A percentile compares a stretch with the other conserved stretches of the same genome.
These are phyloP conservation scores for Aaosphaeria pasadenensis DNA, from an alignment of 2,329 filamentous ascomycete species.

Conservation along the genomic window DNA sequence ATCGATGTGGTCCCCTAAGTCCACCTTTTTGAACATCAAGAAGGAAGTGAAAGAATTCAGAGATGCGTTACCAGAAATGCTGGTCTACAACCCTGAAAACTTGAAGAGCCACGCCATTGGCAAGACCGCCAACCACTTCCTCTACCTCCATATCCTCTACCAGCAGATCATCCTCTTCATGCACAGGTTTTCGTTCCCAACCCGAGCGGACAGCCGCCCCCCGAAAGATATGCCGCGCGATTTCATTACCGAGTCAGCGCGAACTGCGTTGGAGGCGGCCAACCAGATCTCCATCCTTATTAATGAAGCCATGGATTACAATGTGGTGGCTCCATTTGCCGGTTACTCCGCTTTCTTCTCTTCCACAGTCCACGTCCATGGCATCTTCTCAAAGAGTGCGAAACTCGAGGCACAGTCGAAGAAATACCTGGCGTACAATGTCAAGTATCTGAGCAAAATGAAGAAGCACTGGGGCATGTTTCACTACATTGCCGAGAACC, in stretches of 20 bases:
- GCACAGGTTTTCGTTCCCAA: conserved; percentile 78
- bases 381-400: conserved; percentile 82
- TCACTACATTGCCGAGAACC: conserved; percentile 90
- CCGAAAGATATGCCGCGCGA: conserved; percentile 70
- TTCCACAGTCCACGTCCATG: conserved; percentile 90
- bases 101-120: conserved; percentile 80
- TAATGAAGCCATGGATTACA: conserved; percentile 73
- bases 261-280: conserved; percentile 77
- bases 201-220: conserved; percentile 61
- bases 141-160: conserved; percentile 86
- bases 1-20: conserved; percentile 80
- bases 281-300: conserved; percentile 83
- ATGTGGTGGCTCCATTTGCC: conserved; percentile 85
- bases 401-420: conserved; percentile 75
- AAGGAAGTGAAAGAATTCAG: conserved; percentile 70
- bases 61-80: conserved; percentile 62
- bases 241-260: conserved; percentile 73
- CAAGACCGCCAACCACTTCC: conserved; percentile 82
- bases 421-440: conserved; percentile 79
- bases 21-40: conserved; percentile 68
- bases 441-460: conserved; percentile 89
- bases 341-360: conserved; percentile 94
- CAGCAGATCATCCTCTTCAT: conserved; percentile 90
- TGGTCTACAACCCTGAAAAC: conserved; percentile 80
- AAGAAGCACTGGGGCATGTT: conserved; percentile 99